A percentile compares a stretch with the other conserved stretches of the same genome.
Evolutionary conservation across 495 filamentous ascomycete genomes (phyloP).

Genomic region (Cudoniella acicularis): DNA sequence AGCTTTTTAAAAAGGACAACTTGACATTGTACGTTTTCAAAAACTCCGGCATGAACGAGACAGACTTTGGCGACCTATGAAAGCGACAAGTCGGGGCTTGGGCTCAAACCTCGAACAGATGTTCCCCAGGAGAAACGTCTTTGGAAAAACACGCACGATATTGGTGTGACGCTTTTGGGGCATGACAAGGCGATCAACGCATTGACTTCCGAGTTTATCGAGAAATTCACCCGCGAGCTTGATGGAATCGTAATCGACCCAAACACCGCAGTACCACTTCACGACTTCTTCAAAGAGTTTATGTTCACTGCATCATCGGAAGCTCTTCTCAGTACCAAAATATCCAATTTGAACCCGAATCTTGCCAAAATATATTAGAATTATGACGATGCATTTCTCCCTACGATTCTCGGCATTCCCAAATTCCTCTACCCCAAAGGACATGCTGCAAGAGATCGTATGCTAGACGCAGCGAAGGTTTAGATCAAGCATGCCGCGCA

Average conservation of each 20-base stretch:
- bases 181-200: not conserved
- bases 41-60: conserved; percentile 7
- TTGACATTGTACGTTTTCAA: not conserved
- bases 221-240: not conserved
- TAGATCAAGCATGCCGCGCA: not conserved
- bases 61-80: not conserved
- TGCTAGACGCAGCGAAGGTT: not conserved
- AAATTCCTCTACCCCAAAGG: conserved; percentile 1
- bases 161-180: not conserved
- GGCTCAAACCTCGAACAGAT: not conserved
- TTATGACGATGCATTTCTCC: conserved; percentile 1
- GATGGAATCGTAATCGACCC: not conserved
- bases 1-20: not conserved
- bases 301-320: conserved; percentile 5
- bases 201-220: conserved; percentile 2
- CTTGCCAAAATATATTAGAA: not conserved
- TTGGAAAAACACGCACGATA: conserved; percentile 6
- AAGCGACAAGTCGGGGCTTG: conserved; percentile 1
- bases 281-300: conserved; percentile 1
- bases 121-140: conserved; percentile 5
- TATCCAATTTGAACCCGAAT: conserved; percentile 2
- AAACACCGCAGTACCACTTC: not conserved
- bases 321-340: not conserved
- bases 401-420: conserved; percentile 1
- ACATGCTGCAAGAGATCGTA: conserved; percentile 2